A percentile compares a stretch with the other conserved stretches of the same genome.
phyloP scores from a whole-genome alignment of 257 asterid species.

The Nicotiana tomentosiformis region DNA sequence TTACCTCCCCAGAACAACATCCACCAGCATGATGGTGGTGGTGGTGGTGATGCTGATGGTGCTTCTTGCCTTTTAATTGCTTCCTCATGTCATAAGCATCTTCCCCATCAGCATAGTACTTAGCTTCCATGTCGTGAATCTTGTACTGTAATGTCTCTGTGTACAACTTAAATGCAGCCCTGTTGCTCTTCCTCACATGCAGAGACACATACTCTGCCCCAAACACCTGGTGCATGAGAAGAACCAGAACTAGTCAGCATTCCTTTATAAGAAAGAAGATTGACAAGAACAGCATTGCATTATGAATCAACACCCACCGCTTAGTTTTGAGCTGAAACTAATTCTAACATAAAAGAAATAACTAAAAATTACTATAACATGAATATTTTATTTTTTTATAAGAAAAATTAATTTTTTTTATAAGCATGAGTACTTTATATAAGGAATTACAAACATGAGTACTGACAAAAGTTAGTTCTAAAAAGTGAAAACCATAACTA shows the following conservation, averaged over 20 bases:
- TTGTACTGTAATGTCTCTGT: slow-evolving; percentile 80
- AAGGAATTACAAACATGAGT: no score
- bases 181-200: slow-evolving; percentile 88
- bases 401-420: no score
- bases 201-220: slow-evolving; percentile 91
- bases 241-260: background rate
- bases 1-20: slow-evolving; percentile 69
- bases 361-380: no score
- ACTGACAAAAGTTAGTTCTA: background rate
- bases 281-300: background rate
- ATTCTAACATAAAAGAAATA: background rate
- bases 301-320: background rate
- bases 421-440: no score
- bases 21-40: slow-evolving; percentile 85
- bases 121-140: slow-evolving; percentile 91
- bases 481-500: background rate
- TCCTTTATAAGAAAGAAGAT: background rate
- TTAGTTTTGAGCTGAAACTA: background rate
- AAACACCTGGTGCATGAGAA: slow-evolving; percentile 47
- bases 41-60: slow-evolving; percentile 47
- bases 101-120: slow-evolving; percentile 96
- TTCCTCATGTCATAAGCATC: slow-evolving; percentile 99
- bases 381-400: no score
- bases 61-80: slow-evolving; percentile 74
- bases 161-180: slow-evolving; percentile 92